Conservation (phyloP, 2,329 filamentous ascomycete genomes). For the Microcyclospora pomicola region DNA sequence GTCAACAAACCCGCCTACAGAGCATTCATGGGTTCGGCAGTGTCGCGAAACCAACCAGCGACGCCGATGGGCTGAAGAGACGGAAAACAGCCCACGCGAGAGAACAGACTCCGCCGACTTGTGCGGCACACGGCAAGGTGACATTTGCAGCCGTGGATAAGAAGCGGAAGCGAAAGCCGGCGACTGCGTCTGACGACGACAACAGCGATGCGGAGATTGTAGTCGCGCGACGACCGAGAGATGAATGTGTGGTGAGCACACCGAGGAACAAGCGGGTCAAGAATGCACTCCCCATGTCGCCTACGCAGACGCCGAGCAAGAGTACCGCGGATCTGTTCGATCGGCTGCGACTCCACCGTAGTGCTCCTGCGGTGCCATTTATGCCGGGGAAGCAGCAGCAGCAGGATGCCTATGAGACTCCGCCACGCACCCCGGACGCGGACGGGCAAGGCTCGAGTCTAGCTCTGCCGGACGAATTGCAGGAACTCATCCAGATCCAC, state of each 20-base stretch:
- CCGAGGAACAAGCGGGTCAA: slow-evolving; percentile 22
- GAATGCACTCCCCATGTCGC: slow-evolving; percentile 16
- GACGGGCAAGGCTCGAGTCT: slow-evolving; percentile 6
- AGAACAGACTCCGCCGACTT: slow-evolving; percentile 8
- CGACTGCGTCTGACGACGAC: slow-evolving; percentile 11
- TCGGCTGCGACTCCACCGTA: slow-evolving; percentile 18
- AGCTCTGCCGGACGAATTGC: slow-evolving; percentile 27
- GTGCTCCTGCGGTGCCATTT: slow-evolving; percentile 10
- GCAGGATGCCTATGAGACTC: slow-evolving; percentile 17
- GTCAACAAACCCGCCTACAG: slow-evolving; percentile 14
- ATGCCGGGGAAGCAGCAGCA: slow-evolving; percentile 2
- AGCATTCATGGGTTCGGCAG: slow-evolving; percentile 13
- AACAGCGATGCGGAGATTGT: slow-evolving; percentile 8
- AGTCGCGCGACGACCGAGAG: slow-evolving; percentile 4
- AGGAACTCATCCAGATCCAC: slow-evolving; percentile 32
- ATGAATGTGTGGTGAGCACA: slow-evolving; percentile 5
- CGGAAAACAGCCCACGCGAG: slow-evolving; percentile 10
- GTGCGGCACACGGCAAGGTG: slow-evolving; percentile 1
- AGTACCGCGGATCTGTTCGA: slow-evolving; percentile 22
- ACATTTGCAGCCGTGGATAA: slow-evolving; percentile 4
- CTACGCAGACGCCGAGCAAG: slow-evolving; percentile 23
- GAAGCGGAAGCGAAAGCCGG: slow-evolving; percentile 16
- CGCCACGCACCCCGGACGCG: slow-evolving; percentile 19
- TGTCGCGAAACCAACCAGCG: slow-evolving; percentile 7
- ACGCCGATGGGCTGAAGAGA: slow-evolving; percentile 9